Evolutionary conservation across 2,329 filamentous ascomycete genomes (phyloP).

Genomic region (Aureobasidium sp.): DNA sequence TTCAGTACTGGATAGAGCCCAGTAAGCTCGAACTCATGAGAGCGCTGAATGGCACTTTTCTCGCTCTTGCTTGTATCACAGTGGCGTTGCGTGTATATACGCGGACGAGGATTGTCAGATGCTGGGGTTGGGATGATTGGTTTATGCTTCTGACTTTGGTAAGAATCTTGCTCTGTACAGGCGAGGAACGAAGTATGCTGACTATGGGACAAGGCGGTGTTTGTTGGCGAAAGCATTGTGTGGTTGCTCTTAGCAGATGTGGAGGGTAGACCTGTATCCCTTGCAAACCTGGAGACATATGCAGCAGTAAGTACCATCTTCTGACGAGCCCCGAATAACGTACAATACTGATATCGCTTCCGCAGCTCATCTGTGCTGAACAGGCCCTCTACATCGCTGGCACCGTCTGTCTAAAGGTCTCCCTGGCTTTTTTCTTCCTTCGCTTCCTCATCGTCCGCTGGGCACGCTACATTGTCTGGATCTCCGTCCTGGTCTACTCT

Average conservation of each 20-base stretch:
- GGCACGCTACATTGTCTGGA: conserved; percentile 29
- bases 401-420: conserved; percentile 38
- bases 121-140: conserved; percentile 39
- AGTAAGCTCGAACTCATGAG: conserved; percentile 5
- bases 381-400: conserved; percentile 35
- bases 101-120: conserved; percentile 31
- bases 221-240: conserved; percentile 9
- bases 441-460: conserved; percentile 34
- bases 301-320: neutral
- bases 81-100: conserved; percentile 35
- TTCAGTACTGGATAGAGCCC: neutral
- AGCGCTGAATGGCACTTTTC: conserved; percentile 23
- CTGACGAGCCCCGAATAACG: neutral
- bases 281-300: neutral
- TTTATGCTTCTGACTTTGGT: conserved; percentile 36
- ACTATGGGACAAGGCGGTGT: conserved; percentile 13
- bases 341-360: neutral
- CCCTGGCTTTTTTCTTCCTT: conserved; percentile 39
- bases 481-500: conserved; percentile 27
- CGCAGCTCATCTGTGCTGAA: conserved; percentile 24
- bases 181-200: neutral
- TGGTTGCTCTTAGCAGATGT: neutral
- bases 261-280: neutral
- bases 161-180: conserved; percentile 14
- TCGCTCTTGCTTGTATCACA: conserved; percentile 33